These are phyloP conservation scores for Cladophialophora yegresii DNA, from an alignment of 2,329 filamentous ascomycete genomes.

Conservation along the genomic window DNA sequence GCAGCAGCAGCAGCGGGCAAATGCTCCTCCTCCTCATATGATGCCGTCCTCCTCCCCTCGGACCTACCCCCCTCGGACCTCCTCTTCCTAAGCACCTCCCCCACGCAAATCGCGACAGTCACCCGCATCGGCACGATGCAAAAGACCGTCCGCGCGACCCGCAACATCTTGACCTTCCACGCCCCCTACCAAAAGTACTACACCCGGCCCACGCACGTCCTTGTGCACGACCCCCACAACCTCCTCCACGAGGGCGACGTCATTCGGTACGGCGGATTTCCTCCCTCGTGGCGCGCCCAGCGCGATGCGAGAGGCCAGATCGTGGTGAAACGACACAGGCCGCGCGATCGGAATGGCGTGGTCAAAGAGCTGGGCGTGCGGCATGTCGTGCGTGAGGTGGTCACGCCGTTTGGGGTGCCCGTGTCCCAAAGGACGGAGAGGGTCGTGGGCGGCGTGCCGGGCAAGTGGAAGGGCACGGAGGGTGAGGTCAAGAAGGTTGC, in stretches of 20 bases:
- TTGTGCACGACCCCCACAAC: conserved; percentile 34
- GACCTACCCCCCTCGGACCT: conserved; percentile 6
- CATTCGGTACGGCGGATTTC: conserved; percentile 28
- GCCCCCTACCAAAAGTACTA: conserved; percentile 33
- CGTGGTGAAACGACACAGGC: conserved; percentile 15
- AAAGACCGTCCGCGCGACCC: conserved; percentile 28
- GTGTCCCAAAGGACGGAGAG: conserved; percentile 20
- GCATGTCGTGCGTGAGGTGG: conserved; percentile 28
- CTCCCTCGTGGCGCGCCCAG: conserved; percentile 16
- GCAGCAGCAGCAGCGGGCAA: background rate
- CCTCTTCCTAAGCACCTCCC: conserved; percentile 9
- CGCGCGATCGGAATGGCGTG: conserved; percentile 8
- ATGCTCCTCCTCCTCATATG: background rate
- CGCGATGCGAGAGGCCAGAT: conserved; percentile 20
- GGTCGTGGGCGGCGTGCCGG: conserved; percentile 17
- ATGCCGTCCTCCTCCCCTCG: background rate
- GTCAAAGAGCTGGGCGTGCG: conserved; percentile 21
- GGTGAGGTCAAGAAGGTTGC: conserved; percentile 23
- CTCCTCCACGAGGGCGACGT: conserved; percentile 35
- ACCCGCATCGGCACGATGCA: conserved; percentile 26
- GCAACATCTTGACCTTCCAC: conserved; percentile 29
- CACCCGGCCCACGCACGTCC: conserved; percentile 23
- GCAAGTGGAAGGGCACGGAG: conserved; percentile 22
- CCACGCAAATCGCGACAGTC: conserved; percentile 17
- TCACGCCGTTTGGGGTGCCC: conserved; percentile 34